phyloP scores from a whole-genome alignment of 1,284 basidiomycete species.

The Rugosomyces carneus region DNA sequence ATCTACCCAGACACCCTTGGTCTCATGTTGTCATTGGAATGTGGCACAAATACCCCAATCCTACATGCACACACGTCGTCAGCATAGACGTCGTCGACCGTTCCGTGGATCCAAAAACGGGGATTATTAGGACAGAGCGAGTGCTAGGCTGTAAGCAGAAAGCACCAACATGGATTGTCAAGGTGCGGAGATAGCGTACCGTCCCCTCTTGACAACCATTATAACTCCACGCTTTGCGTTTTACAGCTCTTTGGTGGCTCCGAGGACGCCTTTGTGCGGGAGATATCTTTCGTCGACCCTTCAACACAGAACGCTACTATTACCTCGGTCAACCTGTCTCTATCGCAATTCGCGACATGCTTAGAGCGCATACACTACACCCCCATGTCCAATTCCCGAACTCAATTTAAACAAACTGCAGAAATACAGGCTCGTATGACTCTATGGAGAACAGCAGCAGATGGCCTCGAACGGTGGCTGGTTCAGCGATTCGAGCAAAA shows the following conservation, averaged over 20 bases:
- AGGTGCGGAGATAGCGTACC: conserved; percentile 42
- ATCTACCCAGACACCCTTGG: conserved; percentile 67
- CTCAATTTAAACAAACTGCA: conserved; percentile 76
- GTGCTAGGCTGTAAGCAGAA: conserved; percentile 85
- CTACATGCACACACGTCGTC: conserved; percentile 86
- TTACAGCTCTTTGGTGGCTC: conserved; percentile 81
- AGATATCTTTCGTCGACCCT: conserved; percentile 90
- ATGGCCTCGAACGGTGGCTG: conserved; percentile 77
- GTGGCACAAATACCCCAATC: conserved; percentile 96
- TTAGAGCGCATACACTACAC: conserved; percentile 86
- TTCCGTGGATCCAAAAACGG: conserved; percentile 75
- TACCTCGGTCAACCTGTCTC: conserved; percentile 83
- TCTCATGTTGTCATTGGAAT: conserved; percentile 83
- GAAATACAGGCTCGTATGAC: conserved; percentile 77
- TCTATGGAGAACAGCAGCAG: conserved; percentile 72
- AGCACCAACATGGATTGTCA: conserved; percentile 77
- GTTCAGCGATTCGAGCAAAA: conserved; percentile 85
- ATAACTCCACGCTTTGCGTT: conserved; percentile 3
- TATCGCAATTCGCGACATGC: conserved; percentile 86
- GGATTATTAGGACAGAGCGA: conserved; percentile 83
- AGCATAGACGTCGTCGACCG: conserved; percentile 88
- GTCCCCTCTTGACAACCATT: conserved; percentile 6
- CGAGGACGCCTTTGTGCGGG: conserved; percentile 90
- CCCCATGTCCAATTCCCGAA: conserved; percentile 55
- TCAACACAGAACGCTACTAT: conserved; percentile 73